Evolutionary conservation across 768 basidiomycete species (phyloP), one percentile per base, ranked within the genome.

Genomic region (Lentinula aciculospora): DNA sequence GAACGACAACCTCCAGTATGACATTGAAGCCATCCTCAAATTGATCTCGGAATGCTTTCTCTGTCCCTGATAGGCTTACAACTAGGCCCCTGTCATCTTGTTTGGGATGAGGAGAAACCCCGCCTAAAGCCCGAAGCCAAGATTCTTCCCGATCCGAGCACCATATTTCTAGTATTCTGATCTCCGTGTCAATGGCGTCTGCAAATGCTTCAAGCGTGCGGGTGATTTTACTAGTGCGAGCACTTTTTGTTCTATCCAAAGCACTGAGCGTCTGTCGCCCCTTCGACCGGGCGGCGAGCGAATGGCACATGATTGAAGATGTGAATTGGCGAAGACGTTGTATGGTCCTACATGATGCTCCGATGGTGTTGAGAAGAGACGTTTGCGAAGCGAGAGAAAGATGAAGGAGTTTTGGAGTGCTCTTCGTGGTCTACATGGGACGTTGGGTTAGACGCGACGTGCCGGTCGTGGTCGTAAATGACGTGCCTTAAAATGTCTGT

Each of bases 141-240:
- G 74, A 73, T 63, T 86, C 83, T 68, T 94, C 92, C 57, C 74
- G 76, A 13, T 66, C 67, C 1, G 90, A 83, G 66, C 89, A 92
- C 88, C 89, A 93, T 5, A 63, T 66, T 56, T 89, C 80, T 60
- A 93, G 82, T 3, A 60, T 60, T 21, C 74, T 78, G 3, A 91
- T 71, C 56, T 88, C 82, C 21, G 72, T 62, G 59, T 84, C 82
- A 46, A 92, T 71, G 0, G 89, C 89, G 56, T 92, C 89, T 1
- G 87, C 82, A 66, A 92, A 92, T 0, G 92, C 92, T 67, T 93
- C 89, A n/a, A 89, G 70, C 0, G 88, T 91, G 31, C 78, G 80
- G 9, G 84, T 82, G 9, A 71, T 68, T 64, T 37, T 56, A 15
- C 42, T 37, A 17, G 17, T 27, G 10, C 55, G 39, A 17, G 10